Evolutionary conservation across 805 yeast species (phyloP).

Genomic region (Candida ovalis): DNA sequence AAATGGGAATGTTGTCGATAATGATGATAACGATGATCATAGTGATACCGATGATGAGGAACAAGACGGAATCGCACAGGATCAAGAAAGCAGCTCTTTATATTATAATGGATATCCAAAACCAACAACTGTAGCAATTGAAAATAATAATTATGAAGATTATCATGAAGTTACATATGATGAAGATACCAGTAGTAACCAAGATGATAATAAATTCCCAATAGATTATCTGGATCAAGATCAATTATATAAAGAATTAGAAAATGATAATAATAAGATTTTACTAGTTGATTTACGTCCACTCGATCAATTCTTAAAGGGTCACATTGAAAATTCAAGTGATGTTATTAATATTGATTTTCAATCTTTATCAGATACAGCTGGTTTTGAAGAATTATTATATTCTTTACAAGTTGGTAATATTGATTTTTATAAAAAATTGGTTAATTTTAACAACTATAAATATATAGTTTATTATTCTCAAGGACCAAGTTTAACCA

Average conservation of each 20-base stretch:
- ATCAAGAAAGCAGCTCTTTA: background rate
- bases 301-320: conserved; percentile 27
- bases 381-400: conserved; percentile 17
- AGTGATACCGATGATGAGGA: background rate
- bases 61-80: background rate
- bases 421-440: conserved; percentile 29
- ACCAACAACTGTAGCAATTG: background rate
- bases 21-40: too few species aligned
- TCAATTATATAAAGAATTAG: conserved; percentile 11
- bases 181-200: background rate
- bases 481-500: conserved; percentile 32
- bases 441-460: conserved; percentile 30
- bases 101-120: background rate
- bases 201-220: background rate
- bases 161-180: background rate
- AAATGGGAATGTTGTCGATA: too few species aligned
- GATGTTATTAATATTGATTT: conserved; percentile 41
- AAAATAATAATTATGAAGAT: background rate
- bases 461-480: conserved; percentile 37
- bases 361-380: conserved; percentile 14
- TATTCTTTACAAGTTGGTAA: conserved; percentile 29
- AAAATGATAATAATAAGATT: conserved; percentile 8
- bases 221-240: conserved; percentile 10
- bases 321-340: conserved; percentile 34
- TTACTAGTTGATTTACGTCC: conserved; percentile 40